Evolutionary conservation across 148 eudicot genomes (phyloP), one percentile per base, ranked within the genome.

Genomic region (Silene conica): DNA sequence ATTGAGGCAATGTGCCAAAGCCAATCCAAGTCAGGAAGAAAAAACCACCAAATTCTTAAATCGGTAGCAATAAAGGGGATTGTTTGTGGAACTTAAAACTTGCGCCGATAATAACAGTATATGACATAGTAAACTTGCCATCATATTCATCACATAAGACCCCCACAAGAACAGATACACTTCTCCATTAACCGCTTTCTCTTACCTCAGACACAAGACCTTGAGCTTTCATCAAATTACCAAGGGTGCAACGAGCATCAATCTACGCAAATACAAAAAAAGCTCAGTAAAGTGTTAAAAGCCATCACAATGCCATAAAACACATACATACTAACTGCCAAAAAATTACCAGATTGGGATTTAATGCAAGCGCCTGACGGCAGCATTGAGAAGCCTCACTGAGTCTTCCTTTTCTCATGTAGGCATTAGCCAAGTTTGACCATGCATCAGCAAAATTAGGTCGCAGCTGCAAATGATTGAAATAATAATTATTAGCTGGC

Each of bases 401-500:
- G 38, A 86, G 76, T 83, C 91, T 88, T 72, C 98, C 98, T 82
- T 91, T 91, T 76, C 91, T 77, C 96, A 88, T 87, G 79, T 94
- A 94, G 18, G 98, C 92, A 87, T 88, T 90, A 60, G 96, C 97
- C 85, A 94, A 80, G 80, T 94, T 94, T 26, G 98, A 94, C 98
- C 98, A 94, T 54, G 97, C 98, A 85, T 94, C 98, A 48, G 97
- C 96, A 74, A 94, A 94, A 84, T 88, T 91, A 50, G 97, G 98
- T 31, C 97, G 98, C 71, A 89, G 89, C 98, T 93, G 85, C 79
- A 83, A 77, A 71, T 74, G 46, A 80, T 69, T 71, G 11, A 43
- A 69, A 54, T 72, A 56, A 20, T 31, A 15, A 57, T 34, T 59
- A 26, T 69, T 45, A 46, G 22, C 4, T 46, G 57, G n/a, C 57